Evolutionary conservation across 768 basidiomycete genomes (phyloP).

Genomic region (Hypsizygus marmoreus): DNA sequence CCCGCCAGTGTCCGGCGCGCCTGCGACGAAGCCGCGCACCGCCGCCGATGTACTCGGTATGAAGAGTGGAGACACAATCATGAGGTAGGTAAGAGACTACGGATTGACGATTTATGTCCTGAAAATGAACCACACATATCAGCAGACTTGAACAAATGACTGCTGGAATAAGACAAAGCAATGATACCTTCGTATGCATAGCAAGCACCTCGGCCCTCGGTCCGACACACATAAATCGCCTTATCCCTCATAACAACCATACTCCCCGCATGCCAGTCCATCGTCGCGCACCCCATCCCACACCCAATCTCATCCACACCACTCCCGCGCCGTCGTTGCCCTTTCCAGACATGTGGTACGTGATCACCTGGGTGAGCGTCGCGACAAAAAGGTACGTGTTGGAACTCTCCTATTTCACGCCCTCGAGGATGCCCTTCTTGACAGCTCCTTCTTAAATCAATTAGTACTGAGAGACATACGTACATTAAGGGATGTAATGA

Average conservation of each 20-base stretch:
- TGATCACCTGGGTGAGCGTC: slow-evolving; percentile 78
- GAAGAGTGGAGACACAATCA: slow-evolving; percentile 86
- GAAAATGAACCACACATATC: slow-evolving; percentile 2
- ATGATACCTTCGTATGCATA: slow-evolving; percentile 85
- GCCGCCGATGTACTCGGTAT: slow-evolving; percentile 69
- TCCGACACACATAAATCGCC: slow-evolving; percentile 82
- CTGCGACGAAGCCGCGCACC: slow-evolving; percentile 69
- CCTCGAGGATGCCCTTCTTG: too few relatives aligned
- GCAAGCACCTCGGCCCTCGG: slow-evolving; percentile 78
- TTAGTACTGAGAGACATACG: too few relatives aligned
- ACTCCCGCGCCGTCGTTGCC: slow-evolving; percentile 64
- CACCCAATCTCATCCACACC: slow-evolving; percentile 85
- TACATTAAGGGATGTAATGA: too few relatives aligned
- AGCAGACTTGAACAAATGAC: neutral
- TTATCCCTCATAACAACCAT: slow-evolving; percentile 88
- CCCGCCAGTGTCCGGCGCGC: slow-evolving; percentile 41
- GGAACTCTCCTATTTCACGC: slow-evolving; percentile 34
- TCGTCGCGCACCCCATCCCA: slow-evolving; percentile 77
- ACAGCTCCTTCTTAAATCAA: too few relatives aligned
- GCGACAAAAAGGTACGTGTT: slow-evolving; percentile 79
- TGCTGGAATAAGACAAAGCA: neutral
- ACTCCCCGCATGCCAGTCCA: slow-evolving; percentile 68
- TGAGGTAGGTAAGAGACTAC: slow-evolving; percentile 74
- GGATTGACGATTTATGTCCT: slow-evolving; percentile 75
- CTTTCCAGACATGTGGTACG: slow-evolving; percentile 70